phyloP scores from a whole-genome alignment of 352 stramenopile genomes.

The Aphanomyces euteiches region DNA sequence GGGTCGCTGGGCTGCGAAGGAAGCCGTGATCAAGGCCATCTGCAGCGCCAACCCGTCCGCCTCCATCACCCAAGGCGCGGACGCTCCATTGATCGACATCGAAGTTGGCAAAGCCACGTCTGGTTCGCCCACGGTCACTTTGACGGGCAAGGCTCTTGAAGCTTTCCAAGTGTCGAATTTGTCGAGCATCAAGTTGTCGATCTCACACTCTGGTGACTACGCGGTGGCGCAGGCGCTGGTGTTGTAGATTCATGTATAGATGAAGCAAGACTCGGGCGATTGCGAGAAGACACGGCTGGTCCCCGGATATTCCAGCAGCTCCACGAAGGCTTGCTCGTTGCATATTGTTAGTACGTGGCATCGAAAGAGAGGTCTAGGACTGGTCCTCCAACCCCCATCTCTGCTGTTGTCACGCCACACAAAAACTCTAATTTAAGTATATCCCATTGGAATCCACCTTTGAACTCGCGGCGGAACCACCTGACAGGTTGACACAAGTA shows the following conservation, averaged over 20 bases:
- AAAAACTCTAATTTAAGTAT: too few species aligned
- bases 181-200: slow-evolving; percentile 76
- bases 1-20: slow-evolving; percentile 84
- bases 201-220: slow-evolving; percentile 87
- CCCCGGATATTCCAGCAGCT: too few species aligned
- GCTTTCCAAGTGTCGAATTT: slow-evolving; percentile 75
- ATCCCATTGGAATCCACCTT: too few species aligned
- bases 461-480: too few species aligned
- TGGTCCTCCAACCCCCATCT: too few species aligned
- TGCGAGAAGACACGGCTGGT: too few species aligned
- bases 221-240: slow-evolving; percentile 78
- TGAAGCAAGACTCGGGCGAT: too few species aligned
- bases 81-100: slow-evolving; percentile 75
- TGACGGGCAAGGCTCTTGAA: slow-evolving; percentile 71
- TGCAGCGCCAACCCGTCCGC: slow-evolving; percentile 63
- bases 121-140: slow-evolving; percentile 65
- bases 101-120: slow-evolving; percentile 80
- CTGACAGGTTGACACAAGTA: too few species aligned
- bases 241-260: slow-evolving; percentile 10
- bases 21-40: slow-evolving; percentile 89
- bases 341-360: too few species aligned
- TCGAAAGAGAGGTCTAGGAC: too few species aligned
- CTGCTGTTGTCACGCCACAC: too few species aligned
- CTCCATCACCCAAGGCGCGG: slow-evolving; percentile 41
- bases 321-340: too few species aligned